These are phyloP conservation scores for Zygnema cylindricum DNA, from an alignment of 139 green algal genomes.

Conservation along the genomic window DNA sequence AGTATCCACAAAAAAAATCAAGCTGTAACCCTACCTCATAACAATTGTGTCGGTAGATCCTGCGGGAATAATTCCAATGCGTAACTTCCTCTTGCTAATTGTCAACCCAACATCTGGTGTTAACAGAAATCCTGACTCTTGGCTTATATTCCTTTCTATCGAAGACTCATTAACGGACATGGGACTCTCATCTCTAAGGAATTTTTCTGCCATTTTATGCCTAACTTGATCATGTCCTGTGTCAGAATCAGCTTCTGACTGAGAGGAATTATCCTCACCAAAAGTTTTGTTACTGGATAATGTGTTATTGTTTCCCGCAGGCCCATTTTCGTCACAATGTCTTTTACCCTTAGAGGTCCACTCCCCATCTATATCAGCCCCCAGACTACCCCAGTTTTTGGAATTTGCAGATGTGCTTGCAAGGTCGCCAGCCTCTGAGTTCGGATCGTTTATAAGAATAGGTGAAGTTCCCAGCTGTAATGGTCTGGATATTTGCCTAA, in stretches of 20 bases:
- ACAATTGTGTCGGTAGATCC: slow-evolving; percentile 30
- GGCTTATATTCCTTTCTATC: background rate
- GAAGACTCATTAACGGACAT: background rate
- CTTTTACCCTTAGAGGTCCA: too few species aligned
- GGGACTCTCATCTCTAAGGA: background rate
- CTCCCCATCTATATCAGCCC: background rate
- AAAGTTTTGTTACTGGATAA: background rate
- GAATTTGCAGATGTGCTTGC: background rate
- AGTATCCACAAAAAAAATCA: background rate
- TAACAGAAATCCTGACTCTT: background rate
- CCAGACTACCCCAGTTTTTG: background rate
- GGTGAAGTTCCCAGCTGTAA: too few species aligned
- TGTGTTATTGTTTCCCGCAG: background rate
- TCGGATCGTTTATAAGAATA: background rate
- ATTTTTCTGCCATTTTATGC: background rate
- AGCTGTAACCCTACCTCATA: slow-evolving; percentile 17
- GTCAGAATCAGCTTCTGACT: background rate
- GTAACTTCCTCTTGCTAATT: background rate
- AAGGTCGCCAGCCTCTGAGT: background rate
- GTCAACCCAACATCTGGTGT: background rate
- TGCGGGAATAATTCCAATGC: slow-evolving; percentile 40
- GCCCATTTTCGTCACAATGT: background rate
- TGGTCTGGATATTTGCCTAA: background rate
- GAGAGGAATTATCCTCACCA: background rate
- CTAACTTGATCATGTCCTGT: background rate